Conservation (phyloP, 192 early-diverging fungal genomes). For the Allomyces macrogynus region DNA sequence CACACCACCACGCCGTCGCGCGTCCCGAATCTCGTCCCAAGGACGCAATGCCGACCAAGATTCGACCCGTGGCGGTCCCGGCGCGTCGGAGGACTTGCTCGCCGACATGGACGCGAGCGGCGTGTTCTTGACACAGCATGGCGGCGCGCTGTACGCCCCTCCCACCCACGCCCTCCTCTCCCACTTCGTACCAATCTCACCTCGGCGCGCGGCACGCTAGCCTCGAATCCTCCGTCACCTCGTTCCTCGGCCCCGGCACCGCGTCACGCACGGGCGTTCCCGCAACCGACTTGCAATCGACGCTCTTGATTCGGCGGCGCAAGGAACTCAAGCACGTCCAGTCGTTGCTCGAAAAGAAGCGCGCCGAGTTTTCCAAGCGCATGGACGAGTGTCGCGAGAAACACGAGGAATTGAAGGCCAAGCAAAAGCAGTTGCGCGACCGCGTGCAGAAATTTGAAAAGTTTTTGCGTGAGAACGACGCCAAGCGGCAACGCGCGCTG, state of each 20-base stretch:
- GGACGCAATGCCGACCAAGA: too few relatives aligned
- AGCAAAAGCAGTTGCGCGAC: constrained; percentile 43
- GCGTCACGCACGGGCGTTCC: too few relatives aligned
- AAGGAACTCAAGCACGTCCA: constrained; percentile 36
- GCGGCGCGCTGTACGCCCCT: background rate
- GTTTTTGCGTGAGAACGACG: constrained; percentile 44
- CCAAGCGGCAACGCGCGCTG: constrained; percentile 36
- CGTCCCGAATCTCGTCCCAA: too few relatives aligned
- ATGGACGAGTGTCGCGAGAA: constrained; percentile 42
- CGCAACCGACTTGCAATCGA: constrained; percentile 20
- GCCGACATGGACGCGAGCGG: background rate
- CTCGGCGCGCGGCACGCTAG: too few relatives aligned
- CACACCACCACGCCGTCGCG: too few relatives aligned
- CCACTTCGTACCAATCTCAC: too few relatives aligned
- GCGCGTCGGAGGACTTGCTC: too few relatives aligned
- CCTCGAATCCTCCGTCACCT: too few relatives aligned
- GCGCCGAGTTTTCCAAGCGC: constrained; percentile 33
- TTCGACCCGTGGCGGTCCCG: too few relatives aligned
- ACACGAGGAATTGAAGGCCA: constrained; percentile 33
- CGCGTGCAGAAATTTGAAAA: constrained; percentile 43
- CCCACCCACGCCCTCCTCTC: too few relatives aligned
- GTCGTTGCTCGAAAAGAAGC: constrained; percentile 23
- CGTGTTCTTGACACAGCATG: background rate
- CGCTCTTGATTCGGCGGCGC: constrained; percentile 36
- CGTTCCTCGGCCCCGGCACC: too few relatives aligned